Conservation (phyloP, 2,329 filamentous ascomycete species). For the Paraphaeosphaeria minitans region DNA sequence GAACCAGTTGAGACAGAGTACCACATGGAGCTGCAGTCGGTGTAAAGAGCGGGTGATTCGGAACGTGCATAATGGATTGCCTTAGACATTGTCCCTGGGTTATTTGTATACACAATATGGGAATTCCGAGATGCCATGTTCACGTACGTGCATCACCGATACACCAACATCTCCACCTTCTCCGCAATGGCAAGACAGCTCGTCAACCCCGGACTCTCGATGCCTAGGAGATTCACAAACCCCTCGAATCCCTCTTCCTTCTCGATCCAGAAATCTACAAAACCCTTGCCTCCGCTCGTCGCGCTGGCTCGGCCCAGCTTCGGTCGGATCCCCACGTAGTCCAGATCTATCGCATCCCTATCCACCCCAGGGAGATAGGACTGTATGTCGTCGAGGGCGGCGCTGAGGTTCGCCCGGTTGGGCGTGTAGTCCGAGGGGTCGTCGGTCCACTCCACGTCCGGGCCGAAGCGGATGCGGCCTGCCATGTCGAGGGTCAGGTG, state of each 20-base stretch:
- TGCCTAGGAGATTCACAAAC: slow-evolving; percentile 89
- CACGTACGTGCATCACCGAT: slow-evolving; percentile 35
- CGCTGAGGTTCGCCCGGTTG: slow-evolving; percentile 64
- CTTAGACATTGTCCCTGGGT: too few species aligned
- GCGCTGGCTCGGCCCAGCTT: slow-evolving; percentile 73
- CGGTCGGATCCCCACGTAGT: slow-evolving; percentile 91
- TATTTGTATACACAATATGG: too few species aligned
- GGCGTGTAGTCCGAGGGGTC: slow-evolving; percentile 71
- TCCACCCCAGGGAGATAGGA: slow-evolving; percentile 80
- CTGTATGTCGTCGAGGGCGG: slow-evolving; percentile 75
- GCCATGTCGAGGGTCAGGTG: slow-evolving; percentile 90
- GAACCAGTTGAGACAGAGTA: slow-evolving; percentile 1
- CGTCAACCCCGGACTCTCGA: slow-evolving; percentile 91
- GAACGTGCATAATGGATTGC: not conserved
- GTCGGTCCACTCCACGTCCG: slow-evolving; percentile 92
- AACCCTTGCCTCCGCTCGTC: slow-evolving; percentile 66
- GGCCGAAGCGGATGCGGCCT: slow-evolving; percentile 86
- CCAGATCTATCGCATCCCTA: slow-evolving; percentile 67
- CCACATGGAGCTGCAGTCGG: slow-evolving; percentile 4
- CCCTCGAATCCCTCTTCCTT: slow-evolving; percentile 78
- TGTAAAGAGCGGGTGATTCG: not conserved
- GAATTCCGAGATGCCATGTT: too few species aligned
- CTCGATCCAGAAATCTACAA: slow-evolving; percentile 82
- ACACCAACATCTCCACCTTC: slow-evolving; percentile 66
- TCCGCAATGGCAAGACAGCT: slow-evolving; percentile 85